Percentiles rank a stretch among this genome's conserved stretches.
These are phyloP conservation scores for Colletotrichum sublineola DNA, from an alignment of 2,329 filamentous ascomycete genomes.

Conservation along the genomic window DNA sequence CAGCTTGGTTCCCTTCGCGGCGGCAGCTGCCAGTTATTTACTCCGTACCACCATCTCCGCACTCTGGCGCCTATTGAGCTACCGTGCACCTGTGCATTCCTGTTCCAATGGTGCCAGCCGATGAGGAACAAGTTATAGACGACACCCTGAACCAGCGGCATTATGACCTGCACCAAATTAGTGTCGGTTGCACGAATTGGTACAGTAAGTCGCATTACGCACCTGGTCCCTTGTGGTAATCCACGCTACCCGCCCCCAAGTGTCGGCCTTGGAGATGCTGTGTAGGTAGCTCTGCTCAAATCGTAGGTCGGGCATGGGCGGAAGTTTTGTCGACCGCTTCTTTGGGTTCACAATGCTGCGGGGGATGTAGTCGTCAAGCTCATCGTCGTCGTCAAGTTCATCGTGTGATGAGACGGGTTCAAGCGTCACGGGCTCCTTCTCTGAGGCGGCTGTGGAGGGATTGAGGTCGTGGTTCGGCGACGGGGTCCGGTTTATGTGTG, in stretches of 20 bases:
- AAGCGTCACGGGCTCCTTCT: conserved; percentile 64
- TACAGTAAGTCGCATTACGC: conserved; percentile 45
- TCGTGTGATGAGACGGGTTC: conserved; percentile 47
- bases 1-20: conserved; percentile 45
- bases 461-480: conserved; percentile 82
- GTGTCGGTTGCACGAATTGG: background rate
- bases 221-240: conserved; percentile 94
- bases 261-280: conserved; percentile 84
- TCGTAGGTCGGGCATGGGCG: conserved; percentile 85
- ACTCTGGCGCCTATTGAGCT: conserved; percentile 81
- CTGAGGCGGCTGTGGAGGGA: conserved; percentile 80
- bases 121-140: conserved; percentile 88
- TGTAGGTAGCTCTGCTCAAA: conserved; percentile 99
- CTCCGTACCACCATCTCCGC: conserved; percentile 93
- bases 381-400: conserved; percentile 63
- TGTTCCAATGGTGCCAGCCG: conserved; percentile 94
- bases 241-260: conserved; percentile 82
- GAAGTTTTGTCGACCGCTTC: conserved; percentile 62
- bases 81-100: conserved; percentile 81
- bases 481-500: conserved; percentile 80
- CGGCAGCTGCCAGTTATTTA: conserved; percentile 90
- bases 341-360: conserved; percentile 72
- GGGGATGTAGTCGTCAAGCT: conserved; percentile 73
- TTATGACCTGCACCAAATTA: conserved; percentile 71
- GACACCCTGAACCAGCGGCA: conserved; percentile 89